Evolutionary conservation across 2,329 filamentous ascomycete species (phyloP).

Genomic region (Phialophora expanda): DNA sequence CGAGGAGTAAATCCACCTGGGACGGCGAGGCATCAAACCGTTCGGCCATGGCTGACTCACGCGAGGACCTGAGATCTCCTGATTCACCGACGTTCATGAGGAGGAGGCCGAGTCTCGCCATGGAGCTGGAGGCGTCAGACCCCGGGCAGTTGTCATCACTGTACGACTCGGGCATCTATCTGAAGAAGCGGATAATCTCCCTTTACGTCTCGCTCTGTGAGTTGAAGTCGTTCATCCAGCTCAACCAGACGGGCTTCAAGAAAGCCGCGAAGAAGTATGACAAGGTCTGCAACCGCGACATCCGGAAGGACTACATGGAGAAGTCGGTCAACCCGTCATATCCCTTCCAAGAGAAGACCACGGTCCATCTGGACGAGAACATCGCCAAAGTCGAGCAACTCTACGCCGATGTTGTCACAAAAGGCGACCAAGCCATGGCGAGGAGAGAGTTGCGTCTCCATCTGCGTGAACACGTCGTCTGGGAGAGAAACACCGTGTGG

Average conservation of each 20-base stretch:
- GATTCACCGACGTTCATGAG: conserved; percentile 48
- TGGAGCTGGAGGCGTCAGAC: conserved; percentile 69
- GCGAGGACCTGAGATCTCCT: conserved; percentile 62
- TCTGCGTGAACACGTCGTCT: conserved; percentile 93
- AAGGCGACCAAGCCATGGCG: conserved; percentile 76
- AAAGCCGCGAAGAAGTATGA: conserved; percentile 99
- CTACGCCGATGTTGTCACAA: conserved; percentile 81
- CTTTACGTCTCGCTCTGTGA: conserved; percentile 93
- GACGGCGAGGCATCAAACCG: conserved; percentile 20
- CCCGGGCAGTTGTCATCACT: conserved; percentile 75
- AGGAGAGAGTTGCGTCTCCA: conserved; percentile 87
- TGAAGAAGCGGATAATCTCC: conserved; percentile 89
- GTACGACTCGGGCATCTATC: conserved; percentile 74
- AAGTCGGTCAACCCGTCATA: conserved; percentile 76
- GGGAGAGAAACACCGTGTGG: conserved; percentile 99
- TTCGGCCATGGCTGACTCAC: conserved; percentile 32
- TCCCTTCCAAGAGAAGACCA: conserved; percentile 77
- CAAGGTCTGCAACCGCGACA: conserved; percentile 84
- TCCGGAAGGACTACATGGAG: conserved; percentile 78
- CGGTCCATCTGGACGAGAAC: conserved; percentile 71
- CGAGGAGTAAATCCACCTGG: conserved; percentile 43
- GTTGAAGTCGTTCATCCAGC: conserved; percentile 91
- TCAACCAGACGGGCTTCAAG: conserved; percentile 94
- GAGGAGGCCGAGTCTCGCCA: conserved; percentile 65
- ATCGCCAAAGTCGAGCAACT: conserved; percentile 76